Evolutionary conservation across 192 early-diverging fungal species (phyloP).

Genomic region (Entomortierella parvispora): DNA sequence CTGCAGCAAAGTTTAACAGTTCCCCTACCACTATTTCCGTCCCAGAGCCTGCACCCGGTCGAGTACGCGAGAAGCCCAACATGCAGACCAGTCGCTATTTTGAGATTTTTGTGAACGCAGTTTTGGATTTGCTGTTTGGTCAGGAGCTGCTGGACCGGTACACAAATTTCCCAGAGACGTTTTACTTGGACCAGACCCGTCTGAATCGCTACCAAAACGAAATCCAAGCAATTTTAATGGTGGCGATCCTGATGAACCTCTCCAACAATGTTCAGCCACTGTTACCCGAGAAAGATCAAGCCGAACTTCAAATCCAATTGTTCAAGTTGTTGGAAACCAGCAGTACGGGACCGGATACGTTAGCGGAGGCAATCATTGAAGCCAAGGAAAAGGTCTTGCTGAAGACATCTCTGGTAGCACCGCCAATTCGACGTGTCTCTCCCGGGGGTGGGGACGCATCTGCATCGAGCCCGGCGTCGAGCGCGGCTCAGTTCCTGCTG

Average conservation of each 20-base stretch:
- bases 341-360: conserved; percentile 21
- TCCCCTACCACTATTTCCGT: conserved; percentile 48
- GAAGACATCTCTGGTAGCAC: conserved; percentile 27
- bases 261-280: conserved; percentile 63
- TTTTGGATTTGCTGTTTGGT: conserved; percentile 61
- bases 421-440: background rate
- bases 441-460: background rate
- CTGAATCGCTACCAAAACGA: conserved; percentile 78
- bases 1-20: conserved; percentile 59
- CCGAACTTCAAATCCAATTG: conserved; percentile 38
- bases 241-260: conserved; percentile 76
- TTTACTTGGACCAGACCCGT: conserved; percentile 72
- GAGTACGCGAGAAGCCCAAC: conserved; percentile 7
- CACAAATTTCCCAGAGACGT: conserved; percentile 71
- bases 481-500: conserved; percentile 8
- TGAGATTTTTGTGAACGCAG: conserved; percentile 63
- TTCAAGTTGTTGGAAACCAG: conserved; percentile 38
- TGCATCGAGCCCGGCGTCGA: background rate
- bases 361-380: conserved; percentile 30
- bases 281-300: conserved; percentile 25
- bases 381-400: conserved; percentile 23
- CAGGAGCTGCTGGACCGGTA: conserved; percentile 32
- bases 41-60: conserved; percentile 8
- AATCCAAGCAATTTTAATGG: conserved; percentile 71
- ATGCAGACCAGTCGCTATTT: conserved; percentile 46